Evolutionary conservation across 345 rosid species (phyloP).

Genomic region (Eutrema heterophyllum): DNA sequence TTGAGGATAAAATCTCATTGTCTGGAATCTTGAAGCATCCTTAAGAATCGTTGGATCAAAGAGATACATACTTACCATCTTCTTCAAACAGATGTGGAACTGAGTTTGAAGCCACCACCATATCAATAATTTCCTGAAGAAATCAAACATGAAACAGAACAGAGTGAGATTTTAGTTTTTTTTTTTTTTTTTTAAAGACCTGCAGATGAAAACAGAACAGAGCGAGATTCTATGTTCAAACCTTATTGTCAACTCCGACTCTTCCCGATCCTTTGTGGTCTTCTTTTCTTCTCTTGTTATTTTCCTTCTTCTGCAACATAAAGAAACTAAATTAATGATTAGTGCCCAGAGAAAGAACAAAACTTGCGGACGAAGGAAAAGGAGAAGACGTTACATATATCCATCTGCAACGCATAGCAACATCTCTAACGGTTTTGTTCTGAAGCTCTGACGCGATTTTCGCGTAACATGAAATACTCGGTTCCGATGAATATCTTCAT

Average conservation of each 20-base stretch:
- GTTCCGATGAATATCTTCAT: constrained; percentile 46
- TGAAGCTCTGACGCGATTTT: constrained; percentile 53
- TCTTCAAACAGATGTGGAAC: neutral
- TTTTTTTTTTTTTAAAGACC: too few species aligned
- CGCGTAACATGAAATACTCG: constrained; percentile 43
- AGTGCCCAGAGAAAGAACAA: neutral
- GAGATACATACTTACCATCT: constrained; percentile 2
- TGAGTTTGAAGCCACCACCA: constrained; percentile 7
- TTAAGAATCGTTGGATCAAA: neutral
- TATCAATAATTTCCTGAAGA: constrained; percentile 10
- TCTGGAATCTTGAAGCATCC: neutral
- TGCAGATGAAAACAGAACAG: neutral
- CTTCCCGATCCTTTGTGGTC: constrained; percentile 44
- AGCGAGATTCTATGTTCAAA: constrained; percentile 5
- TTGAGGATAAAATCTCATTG: neutral
- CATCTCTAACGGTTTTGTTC: constrained; percentile 67
- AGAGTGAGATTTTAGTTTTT: too few species aligned
- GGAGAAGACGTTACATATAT: constrained; percentile 37
- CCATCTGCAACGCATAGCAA: constrained; percentile 79
- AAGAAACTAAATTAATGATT: neutral
- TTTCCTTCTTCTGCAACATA: constrained; percentile 52
- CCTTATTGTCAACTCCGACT: constrained; percentile 59
- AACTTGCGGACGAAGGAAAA: neutral
- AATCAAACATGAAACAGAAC: neutral
- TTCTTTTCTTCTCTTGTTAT: constrained; percentile 67